These are phyloP conservation scores for Zea luxurians DNA, from an alignment of 176 grass and related monocot genomes.

Conservation along the genomic window DNA sequence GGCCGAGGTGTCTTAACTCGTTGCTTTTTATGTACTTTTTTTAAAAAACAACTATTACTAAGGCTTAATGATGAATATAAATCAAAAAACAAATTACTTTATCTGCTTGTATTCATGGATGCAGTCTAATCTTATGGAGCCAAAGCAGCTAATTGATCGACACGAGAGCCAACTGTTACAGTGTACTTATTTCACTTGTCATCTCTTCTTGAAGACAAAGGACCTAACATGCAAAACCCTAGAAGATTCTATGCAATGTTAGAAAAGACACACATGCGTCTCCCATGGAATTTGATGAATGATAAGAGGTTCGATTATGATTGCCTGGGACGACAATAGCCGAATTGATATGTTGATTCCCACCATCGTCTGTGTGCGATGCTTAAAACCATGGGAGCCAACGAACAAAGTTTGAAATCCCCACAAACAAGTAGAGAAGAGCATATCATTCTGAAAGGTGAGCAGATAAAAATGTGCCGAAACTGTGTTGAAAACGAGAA, in stretches of 20 bases:
- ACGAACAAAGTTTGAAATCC: slow-evolving; percentile 23
- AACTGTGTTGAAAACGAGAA: slow-evolving; percentile 25
- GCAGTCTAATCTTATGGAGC: too few species aligned
- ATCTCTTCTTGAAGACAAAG: neutral
- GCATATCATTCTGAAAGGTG: slow-evolving; percentile 37
- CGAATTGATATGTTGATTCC: slow-evolving; percentile 30
- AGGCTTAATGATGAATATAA: neutral
- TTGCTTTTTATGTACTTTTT: too few species aligned
- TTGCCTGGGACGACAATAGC: neutral
- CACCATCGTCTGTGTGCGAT: neutral
- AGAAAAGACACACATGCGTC: neutral
- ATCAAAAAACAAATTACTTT: neutral
- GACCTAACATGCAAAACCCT: neutral
- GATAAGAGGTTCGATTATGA: neutral
- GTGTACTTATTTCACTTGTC: too few species aligned
- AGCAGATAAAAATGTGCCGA: slow-evolving; percentile 16
- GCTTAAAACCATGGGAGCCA: slow-evolving; percentile 10
- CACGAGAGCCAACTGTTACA: neutral
- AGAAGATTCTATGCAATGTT: neutral
- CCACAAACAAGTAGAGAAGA: slow-evolving; percentile 45
- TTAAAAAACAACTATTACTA: too few species aligned
- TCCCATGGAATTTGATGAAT: neutral
- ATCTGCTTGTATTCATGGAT: neutral
- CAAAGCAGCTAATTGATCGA: neutral
- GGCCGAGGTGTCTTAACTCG: too few species aligned